phyloP scores from a whole-genome alignment of 495 filamentous ascomycete species.

The Trichoderma erinaceum region DNA sequence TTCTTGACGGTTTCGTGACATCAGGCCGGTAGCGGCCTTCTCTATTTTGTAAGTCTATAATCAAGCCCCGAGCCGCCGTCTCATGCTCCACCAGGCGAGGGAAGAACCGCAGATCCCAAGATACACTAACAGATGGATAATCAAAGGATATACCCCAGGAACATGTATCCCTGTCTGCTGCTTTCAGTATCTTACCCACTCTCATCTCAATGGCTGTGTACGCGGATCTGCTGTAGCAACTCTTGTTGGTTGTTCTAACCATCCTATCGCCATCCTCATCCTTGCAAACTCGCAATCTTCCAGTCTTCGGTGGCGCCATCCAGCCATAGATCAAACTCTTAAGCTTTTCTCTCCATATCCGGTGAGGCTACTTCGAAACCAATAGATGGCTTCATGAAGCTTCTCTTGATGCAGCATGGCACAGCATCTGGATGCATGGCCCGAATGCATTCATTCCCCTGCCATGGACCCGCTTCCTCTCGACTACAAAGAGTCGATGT shows the following conservation, averaged over 20 bases:
- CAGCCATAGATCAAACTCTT: background rate
- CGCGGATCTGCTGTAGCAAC: background rate
- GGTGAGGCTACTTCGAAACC: background rate
- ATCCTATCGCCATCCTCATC: background rate
- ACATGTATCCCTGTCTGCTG: background rate
- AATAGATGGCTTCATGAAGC: background rate
- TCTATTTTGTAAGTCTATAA: background rate
- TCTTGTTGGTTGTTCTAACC: background rate
- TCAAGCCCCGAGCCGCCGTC: background rate
- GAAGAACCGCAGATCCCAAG: background rate
- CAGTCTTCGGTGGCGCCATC: background rate
- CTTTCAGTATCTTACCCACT: background rate
- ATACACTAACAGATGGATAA: background rate
- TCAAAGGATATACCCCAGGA: background rate
- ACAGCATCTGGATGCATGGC: background rate
- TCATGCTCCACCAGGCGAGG: background rate
- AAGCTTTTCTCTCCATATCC: background rate
- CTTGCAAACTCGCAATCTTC: background rate
- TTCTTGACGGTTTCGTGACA: slow-evolving; percentile 1
- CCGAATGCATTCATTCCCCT: background rate
- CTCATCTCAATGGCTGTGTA: background rate
- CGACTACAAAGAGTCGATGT: background rate
- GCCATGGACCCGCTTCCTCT: background rate
- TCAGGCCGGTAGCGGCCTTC: background rate
- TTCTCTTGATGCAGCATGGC: background rate